Conservation (phyloP, 2,329 filamentous ascomycete genomes). For the Fusarium sp. region DNA sequence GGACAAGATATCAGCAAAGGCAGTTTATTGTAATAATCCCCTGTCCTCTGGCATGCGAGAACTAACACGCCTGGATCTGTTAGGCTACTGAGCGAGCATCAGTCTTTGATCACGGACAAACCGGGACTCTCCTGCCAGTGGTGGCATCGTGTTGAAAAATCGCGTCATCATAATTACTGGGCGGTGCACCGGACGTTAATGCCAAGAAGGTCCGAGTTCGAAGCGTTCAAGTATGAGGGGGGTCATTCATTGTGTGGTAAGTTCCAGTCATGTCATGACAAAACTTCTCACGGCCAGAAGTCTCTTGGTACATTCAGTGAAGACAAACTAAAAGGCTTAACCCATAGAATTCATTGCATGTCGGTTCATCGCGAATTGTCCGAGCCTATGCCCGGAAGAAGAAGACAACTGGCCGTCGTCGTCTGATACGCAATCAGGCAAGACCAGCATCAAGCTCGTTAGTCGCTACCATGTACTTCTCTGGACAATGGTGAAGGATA, state of each 20-base stretch:
- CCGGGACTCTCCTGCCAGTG: not conserved
- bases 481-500: not conserved
- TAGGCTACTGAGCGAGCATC: not conserved
- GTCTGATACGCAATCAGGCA: not conserved
- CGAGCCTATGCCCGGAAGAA: not conserved
- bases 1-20: not conserved
- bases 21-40: not conserved
- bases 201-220: not conserved
- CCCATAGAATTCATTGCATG: not conserved
- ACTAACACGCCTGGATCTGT: not conserved
- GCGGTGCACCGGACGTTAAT: not conserved
- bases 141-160: not conserved
- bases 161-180: not conserved
- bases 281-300: not conserved
- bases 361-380: not conserved
- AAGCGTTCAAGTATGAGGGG: not conserved
- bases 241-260: not conserved
- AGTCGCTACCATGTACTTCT: not conserved
- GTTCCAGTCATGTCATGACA: not conserved
- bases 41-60: not conserved
- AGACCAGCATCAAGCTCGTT: not conserved
- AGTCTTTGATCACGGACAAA: not conserved
- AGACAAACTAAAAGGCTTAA: not conserved
- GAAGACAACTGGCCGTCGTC: too few relatives aligned
- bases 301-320: not conserved